Evolutionary conservation across 495 filamentous ascomycete species (phyloP).

Genomic region (Aspergillus olivimuriae): DNA sequence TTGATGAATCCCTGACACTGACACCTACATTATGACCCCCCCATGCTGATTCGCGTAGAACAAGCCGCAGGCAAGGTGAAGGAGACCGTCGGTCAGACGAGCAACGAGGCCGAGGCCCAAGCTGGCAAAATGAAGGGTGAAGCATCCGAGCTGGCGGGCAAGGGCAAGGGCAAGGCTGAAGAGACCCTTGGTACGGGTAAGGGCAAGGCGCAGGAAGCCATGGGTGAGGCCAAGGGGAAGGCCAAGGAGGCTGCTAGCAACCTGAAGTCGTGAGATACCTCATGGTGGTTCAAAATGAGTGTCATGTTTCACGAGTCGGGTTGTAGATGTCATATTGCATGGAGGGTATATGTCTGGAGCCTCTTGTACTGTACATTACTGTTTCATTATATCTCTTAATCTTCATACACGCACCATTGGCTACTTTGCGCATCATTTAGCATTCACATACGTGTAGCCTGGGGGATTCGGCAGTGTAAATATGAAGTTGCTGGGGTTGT

Average conservation of each 20-base stretch:
- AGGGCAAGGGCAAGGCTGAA: constrained; percentile 36
- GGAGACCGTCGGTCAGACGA: constrained; percentile 26
- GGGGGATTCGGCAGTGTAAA: too few species aligned
- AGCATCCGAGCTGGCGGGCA: constrained; percentile 27
- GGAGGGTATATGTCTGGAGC: too few species aligned
- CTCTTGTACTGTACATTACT: too few species aligned
- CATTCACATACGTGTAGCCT: too few species aligned
- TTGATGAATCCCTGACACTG: constrained; percentile 8
- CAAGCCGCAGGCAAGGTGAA: constrained; percentile 37
- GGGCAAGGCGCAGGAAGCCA: constrained; percentile 34
- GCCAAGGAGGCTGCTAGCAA: constrained; percentile 28
- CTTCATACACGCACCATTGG: too few species aligned
- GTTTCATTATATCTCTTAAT: too few species aligned
- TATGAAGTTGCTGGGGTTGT: too few species aligned
- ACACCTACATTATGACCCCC: not conserved
- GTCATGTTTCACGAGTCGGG: too few species aligned
- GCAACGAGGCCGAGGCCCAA: constrained; percentile 30
- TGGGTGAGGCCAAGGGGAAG: constrained; percentile 37
- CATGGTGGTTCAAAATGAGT: too few species aligned
- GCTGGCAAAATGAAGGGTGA: constrained; percentile 32
- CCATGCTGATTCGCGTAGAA: constrained; percentile 25
- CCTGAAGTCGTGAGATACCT: not conserved
- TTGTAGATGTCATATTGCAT: too few species aligned
- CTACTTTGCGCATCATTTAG: too few species aligned
- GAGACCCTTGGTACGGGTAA: constrained; percentile 37